Evolutionary conservation across 2,329 filamentous ascomycete species (phyloP).

Genomic region (Neopestalotiopsis rosae): DNA sequence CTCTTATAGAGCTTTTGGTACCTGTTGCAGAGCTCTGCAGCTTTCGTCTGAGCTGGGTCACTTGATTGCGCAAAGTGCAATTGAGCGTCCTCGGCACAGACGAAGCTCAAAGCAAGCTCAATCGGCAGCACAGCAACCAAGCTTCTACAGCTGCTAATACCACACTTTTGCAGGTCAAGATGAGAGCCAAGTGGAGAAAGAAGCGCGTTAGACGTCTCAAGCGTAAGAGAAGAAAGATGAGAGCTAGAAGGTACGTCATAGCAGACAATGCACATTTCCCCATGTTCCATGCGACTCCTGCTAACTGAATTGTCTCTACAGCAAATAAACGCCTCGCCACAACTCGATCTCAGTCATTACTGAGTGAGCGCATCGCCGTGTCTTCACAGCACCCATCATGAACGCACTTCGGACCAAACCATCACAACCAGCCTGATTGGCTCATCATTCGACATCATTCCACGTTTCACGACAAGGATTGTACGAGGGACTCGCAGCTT

Average conservation of each 20-base stretch:
- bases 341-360: slow-evolving; percentile 39
- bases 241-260: slow-evolving; percentile 85
- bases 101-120: not conserved
- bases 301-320: slow-evolving; percentile 20
- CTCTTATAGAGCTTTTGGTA: not conserved
- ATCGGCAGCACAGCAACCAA: not conserved
- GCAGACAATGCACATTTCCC: not conserved
- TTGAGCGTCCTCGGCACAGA: not conserved
- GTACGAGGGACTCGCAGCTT: not conserved
- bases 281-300: not conserved
- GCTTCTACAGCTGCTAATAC: slow-evolving; percentile 10
- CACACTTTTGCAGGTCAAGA: slow-evolving; percentile 46
- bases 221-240: slow-evolving; percentile 99
- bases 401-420: slow-evolving; percentile 7
- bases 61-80: not conserved
- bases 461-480: slow-evolving; percentile 4
- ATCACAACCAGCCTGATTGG: not conserved
- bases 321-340: slow-evolving; percentile 44
- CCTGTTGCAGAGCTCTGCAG: not conserved
- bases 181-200: slow-evolving; percentile 99
- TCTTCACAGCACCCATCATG: slow-evolving; percentile 17
- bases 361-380: slow-evolving; percentile 16
- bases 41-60: not conserved
- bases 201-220: slow-evolving; percentile 98
- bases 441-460: not conserved